These are phyloP conservation scores for Hibiscus syriacus DNA, from an alignment of 345 rosid genomes.

Conservation along the genomic window DNA sequence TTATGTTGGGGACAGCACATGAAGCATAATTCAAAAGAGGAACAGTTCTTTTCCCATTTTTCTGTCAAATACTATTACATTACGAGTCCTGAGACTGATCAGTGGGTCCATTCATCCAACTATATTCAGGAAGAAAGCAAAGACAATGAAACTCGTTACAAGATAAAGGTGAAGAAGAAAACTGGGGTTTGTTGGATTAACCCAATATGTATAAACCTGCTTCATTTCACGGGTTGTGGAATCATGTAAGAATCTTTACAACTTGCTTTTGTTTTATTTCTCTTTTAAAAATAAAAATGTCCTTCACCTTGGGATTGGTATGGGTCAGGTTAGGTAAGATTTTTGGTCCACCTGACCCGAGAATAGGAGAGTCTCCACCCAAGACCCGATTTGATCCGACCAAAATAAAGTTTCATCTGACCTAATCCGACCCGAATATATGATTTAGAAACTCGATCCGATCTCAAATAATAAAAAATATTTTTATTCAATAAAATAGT, in stretches of 20 bases:
- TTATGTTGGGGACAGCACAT: background rate
- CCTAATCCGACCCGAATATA: no score
- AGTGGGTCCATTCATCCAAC: constrained; percentile 3
- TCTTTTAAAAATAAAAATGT: background rate
- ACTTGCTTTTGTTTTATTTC: background rate
- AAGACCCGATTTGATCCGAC: no score
- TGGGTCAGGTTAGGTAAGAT: no score
- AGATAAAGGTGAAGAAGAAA: no score
- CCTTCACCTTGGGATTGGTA: no score
- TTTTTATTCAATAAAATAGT: no score
- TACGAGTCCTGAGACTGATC: background rate
- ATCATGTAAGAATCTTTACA: background rate
- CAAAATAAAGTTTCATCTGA: no score
- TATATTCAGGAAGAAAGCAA: background rate
- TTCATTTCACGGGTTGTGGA: background rate
- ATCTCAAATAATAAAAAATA: no score
- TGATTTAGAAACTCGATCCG: no score
- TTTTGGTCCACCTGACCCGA: no score
- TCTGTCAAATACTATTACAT: background rate
- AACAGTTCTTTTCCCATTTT: background rate
- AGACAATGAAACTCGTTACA: background rate
- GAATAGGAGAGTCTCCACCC: no score
- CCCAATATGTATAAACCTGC: background rate
- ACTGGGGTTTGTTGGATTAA: background rate
- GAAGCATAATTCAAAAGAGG: background rate